Percentiles rank a stretch among this genome's conserved stretches.
Conservation (phyloP, 2,329 filamentous ascomycete species). For the Aspergillus fischeri region DNA sequence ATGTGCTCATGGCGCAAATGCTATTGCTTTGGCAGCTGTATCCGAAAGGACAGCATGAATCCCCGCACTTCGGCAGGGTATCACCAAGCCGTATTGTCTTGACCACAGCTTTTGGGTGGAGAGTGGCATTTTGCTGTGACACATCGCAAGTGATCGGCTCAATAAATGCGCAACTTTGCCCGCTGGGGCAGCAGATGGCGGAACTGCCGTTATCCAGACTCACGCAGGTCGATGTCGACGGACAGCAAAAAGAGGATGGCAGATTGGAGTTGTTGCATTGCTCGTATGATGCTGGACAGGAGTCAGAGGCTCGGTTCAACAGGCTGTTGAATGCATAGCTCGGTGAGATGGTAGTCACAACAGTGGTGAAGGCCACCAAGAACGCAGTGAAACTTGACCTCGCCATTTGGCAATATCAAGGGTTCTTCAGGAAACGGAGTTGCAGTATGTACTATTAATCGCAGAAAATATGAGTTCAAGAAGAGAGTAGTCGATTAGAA, state of each 20-base stretch:
- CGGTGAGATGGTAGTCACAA: slow-evolving; percentile 18
- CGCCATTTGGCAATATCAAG: slow-evolving; percentile 12
- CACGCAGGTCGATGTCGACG: slow-evolving; percentile 37
- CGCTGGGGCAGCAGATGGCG: slow-evolving; percentile 46
- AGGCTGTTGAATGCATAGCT: slow-evolving; percentile 17
- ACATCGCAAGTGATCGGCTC: slow-evolving; percentile 42
- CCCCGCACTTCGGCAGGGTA: slow-evolving; percentile 39
- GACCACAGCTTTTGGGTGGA: slow-evolving; percentile 33
- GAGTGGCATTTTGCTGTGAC: slow-evolving; percentile 37
- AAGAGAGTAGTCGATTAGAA: neutral
- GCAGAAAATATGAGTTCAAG: neutral
- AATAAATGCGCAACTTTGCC: slow-evolving; percentile 39
- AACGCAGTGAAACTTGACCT: slow-evolving; percentile 7
- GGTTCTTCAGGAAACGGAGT: neutral
- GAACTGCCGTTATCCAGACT: slow-evolving; percentile 40
- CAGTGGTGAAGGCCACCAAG: slow-evolving; percentile 20
- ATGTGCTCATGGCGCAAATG: slow-evolving; percentile 25
- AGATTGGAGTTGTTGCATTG: slow-evolving; percentile 35
- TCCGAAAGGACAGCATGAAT: slow-evolving; percentile 45
- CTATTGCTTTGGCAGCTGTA: slow-evolving; percentile 38
- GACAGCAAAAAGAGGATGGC: slow-evolving; percentile 43
- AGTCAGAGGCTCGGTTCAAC: slow-evolving; percentile 19
- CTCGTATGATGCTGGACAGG: slow-evolving; percentile 31
- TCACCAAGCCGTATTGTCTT: slow-evolving; percentile 42
- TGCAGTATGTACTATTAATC: neutral